A percentile compares a stretch with the other conserved stretches of the same genome.
phyloP scores from a whole-genome alignment of 192 early-diverging fungal species.

The Mortierella antarctica region DNA sequence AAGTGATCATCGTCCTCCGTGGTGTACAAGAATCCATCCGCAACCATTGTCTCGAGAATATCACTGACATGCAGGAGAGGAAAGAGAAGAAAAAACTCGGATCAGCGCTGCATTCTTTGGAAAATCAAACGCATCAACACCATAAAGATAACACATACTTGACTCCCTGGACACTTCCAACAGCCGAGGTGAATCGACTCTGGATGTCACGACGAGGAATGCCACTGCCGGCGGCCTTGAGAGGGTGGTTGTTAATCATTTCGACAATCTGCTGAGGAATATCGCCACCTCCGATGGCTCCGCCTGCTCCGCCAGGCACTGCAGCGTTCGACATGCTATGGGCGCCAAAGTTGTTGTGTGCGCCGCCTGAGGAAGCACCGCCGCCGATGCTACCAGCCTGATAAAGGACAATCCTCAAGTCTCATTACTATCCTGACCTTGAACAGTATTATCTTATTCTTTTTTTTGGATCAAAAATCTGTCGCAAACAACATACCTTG shows the following conservation, averaged over 20 bases:
- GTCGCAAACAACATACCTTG: conserved; percentile 16
- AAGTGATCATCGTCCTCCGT: conserved; percentile 77
- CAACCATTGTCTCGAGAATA: conserved; percentile 62
- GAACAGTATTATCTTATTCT: neutral
- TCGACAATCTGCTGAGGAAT: conserved; percentile 12
- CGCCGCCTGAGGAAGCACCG: conserved; percentile 5
- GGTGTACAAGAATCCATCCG: conserved; percentile 75
- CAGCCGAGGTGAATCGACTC: conserved; percentile 8
- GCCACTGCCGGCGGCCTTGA: neutral
- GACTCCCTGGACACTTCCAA: conserved; percentile 57
- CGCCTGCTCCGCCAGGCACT: neutral
- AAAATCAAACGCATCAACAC: conserved; percentile 54
- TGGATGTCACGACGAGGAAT: conserved; percentile 32
- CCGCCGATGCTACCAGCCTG: neutral
- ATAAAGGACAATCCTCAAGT: neutral
- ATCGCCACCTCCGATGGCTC: neutral
- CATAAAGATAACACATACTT: conserved; percentile 38
- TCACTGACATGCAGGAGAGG: conserved; percentile 17
- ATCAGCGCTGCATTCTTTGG: conserved; percentile 16
- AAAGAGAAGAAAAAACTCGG: conserved; percentile 4
- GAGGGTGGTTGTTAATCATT: conserved; percentile 6
- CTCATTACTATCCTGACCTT: neutral
- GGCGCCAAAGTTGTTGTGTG: conserved; percentile 8
- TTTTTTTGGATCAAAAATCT: neutral
- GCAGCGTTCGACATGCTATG: neutral